Percentiles rank a stretch among this genome's conserved stretches.
Evolutionary conservation across 805 yeast genomes (phyloP).

Genomic region (Wickerhamomyces ciferrii): DNA sequence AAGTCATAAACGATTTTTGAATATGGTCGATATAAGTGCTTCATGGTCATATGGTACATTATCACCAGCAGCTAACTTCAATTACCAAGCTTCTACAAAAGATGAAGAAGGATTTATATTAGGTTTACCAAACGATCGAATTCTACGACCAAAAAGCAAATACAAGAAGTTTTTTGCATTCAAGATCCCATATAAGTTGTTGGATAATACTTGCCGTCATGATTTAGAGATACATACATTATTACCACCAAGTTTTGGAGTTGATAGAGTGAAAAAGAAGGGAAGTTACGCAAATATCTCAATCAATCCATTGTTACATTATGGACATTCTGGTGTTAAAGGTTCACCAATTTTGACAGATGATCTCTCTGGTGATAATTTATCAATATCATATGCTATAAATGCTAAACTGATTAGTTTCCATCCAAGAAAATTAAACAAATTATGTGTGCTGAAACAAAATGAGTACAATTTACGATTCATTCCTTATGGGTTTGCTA

Average conservation of each 20-base stretch:
- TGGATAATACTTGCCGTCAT: conserved; percentile 49
- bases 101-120: conserved; percentile 45
- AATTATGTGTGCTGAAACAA: conserved; percentile 27
- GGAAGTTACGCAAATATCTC: conserved; percentile 26
- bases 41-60: conserved; percentile 45
- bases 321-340: conserved; percentile 44
- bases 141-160: conserved; percentile 40
- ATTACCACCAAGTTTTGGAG: conserved; percentile 37
- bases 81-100: conserved; percentile 34
- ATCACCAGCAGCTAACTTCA: conserved; percentile 46
- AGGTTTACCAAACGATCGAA: conserved; percentile 45
- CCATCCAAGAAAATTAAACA: conserved; percentile 20
- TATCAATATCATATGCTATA: conserved; percentile 46
- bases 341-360: conserved; percentile 51
- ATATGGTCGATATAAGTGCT: conserved; percentile 59
- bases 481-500: conserved; percentile 33
- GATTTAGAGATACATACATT: conserved; percentile 31
- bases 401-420: conserved; percentile 55
- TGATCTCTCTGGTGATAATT: conserved; percentile 42
- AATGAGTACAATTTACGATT: conserved; percentile 31
- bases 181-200: conserved; percentile 46
- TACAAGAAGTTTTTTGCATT: conserved; percentile 57
- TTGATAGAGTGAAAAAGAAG: conserved; percentile 25
- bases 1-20: conserved; percentile 41
- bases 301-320: conserved; percentile 32